These are phyloP conservation scores for Wallacemonas rigidus DNA, from an alignment of 208 protist genomes.

Conservation along the genomic window DNA sequence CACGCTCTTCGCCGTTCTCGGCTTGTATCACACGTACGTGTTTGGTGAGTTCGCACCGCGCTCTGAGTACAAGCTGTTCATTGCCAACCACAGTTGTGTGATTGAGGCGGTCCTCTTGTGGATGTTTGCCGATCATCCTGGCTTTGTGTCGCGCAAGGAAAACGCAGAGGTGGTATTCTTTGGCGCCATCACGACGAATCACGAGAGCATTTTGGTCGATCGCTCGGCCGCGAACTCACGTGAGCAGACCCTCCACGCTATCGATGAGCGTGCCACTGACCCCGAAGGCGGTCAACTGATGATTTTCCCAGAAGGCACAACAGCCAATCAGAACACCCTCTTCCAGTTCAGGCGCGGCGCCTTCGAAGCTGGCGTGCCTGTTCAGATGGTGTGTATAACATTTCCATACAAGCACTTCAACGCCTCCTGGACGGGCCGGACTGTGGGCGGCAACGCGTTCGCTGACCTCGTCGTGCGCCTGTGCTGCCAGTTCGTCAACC, in stretches of 20 bases:
- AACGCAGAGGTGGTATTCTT: slow-evolving; percentile 75
- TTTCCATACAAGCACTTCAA: slow-evolving; percentile 91
- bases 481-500: slow-evolving; percentile 86
- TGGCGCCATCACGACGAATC: slow-evolving; percentile 36
- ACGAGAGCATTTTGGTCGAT: slow-evolving; percentile 79
- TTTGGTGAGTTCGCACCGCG: slow-evolving; percentile 59
- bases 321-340: slow-evolving; percentile 69
- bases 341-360: slow-evolving; percentile 88
- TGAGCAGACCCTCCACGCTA: slow-evolving; percentile 46
- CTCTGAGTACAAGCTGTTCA: slow-evolving; percentile 66
- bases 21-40: slow-evolving; percentile 60
- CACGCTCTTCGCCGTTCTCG: slow-evolving; percentile 42
- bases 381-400: slow-evolving; percentile 87
- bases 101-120: slow-evolving; percentile 77
- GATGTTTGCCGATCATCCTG: slow-evolving; percentile 56
- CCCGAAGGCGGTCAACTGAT: slow-evolving; percentile 61
- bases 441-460: slow-evolving; percentile 67
- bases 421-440: slow-evolving; percentile 78
- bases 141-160: slow-evolving; percentile 82
- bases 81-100: slow-evolving; percentile 83
- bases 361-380: slow-evolving; percentile 79
- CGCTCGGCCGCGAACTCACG: slow-evolving; percentile 61
- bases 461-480: slow-evolving; percentile 68
- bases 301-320: slow-evolving; percentile 91
- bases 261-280: slow-evolving; percentile 59